Evolutionary conservation across 257 asterid genomes (phyloP).

Genomic region (Fraxinus quadrangulata): DNA sequence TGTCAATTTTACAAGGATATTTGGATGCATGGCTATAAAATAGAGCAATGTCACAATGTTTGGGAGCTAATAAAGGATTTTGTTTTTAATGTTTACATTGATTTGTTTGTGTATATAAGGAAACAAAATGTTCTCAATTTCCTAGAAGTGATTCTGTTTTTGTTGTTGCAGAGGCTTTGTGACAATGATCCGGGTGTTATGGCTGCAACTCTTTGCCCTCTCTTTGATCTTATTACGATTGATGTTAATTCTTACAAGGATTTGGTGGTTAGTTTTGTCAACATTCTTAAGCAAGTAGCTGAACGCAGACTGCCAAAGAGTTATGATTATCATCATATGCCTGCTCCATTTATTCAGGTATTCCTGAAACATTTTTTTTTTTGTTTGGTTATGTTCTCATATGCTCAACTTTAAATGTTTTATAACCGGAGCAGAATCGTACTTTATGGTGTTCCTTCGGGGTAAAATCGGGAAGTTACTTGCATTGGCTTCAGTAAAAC

Average conservation of each 20-base stretch:
- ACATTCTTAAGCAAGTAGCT: conserved; percentile 95
- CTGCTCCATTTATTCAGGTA: conserved; percentile 98
- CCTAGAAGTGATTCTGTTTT: conserved; percentile 9
- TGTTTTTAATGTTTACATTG: neutral
- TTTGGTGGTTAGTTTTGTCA: conserved; percentile 81
- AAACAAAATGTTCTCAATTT: conserved; percentile 4
- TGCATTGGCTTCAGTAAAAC: neutral
- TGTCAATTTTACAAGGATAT: neutral
- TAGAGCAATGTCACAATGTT: neutral
- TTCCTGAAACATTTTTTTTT: conserved; percentile 5
- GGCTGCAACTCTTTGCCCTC: conserved; percentile 98
- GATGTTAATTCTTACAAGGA: conserved; percentile 85
- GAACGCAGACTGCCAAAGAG: conserved; percentile 93
- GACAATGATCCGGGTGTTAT: conserved; percentile 99
- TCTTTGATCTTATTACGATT: conserved; percentile 70
- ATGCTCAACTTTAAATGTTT: neutral
- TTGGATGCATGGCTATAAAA: neutral
- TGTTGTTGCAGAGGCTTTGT: conserved; percentile 70
- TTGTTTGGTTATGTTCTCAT: neutral
- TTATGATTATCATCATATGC: conserved; percentile 97
- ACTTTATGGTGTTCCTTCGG: neutral
- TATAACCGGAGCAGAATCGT: neutral
- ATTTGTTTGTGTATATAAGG: conserved; percentile 7
- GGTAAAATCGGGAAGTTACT: neutral
- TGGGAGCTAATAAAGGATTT: neutral